A percentile compares a stretch with the other conserved stretches of the same genome.
phyloP scores from a whole-genome alignment of 805 yeast species.

The Metschnikowia bowlesiae region DNA sequence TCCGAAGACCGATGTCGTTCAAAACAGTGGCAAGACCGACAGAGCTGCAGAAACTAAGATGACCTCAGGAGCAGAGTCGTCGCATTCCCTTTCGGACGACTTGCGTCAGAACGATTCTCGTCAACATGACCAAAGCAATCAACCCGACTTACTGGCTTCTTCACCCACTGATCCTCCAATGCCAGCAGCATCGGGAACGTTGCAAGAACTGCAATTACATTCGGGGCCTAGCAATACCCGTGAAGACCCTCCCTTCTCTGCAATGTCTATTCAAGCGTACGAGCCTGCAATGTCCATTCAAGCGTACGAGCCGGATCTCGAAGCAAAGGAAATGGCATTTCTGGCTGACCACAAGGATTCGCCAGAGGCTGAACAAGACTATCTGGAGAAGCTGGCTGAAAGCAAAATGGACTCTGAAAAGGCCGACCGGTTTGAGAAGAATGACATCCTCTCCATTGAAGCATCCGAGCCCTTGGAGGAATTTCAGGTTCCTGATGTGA shows the following conservation, averaged over 20 bases:
- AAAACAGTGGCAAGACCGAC: no score
- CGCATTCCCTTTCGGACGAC: no score
- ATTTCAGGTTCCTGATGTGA: slow-evolving; percentile 4
- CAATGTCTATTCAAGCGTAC: neutral
- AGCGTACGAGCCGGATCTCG: slow-evolving; percentile 1
- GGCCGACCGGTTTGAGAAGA: neutral
- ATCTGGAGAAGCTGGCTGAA: neutral
- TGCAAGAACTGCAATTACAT: no score
- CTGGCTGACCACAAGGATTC: neutral
- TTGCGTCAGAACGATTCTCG: no score
- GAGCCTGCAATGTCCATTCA: neutral
- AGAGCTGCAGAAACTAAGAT: no score
- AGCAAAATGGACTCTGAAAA: neutral
- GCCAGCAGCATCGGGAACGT: no score
- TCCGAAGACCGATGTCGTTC: no score
- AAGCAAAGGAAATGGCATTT: neutral
- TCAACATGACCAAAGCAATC: no score
- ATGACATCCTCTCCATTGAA: slow-evolving; percentile 6
- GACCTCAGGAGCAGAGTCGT: no score
- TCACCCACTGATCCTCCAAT: no score
- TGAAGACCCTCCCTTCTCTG: neutral
- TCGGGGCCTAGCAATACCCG: neutral
- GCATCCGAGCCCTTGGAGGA: slow-evolving; percentile 10
- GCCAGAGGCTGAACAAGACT: no score
- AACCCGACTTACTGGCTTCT: no score